Base-by-base conservation (phyloP, 164 flowering plant genomes). In the Chimonanthus praecox region DNA sequence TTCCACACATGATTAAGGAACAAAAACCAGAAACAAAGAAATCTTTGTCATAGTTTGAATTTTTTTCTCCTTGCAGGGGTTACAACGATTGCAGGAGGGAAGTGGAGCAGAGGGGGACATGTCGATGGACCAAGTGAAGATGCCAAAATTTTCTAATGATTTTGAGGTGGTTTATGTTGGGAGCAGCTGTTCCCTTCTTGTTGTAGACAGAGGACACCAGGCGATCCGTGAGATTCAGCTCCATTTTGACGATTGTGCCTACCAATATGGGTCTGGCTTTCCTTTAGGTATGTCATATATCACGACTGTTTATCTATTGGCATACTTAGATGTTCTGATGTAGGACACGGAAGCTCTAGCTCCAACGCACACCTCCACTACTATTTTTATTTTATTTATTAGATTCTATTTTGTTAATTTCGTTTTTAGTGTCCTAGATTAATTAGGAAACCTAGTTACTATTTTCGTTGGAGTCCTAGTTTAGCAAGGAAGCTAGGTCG, bases 51-150 rank as follows among this genome's bases (percentile, higher is more conserved):
- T 66, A 2, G 33, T 16, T 44, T 66, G 68, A 66, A 44, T 45
- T 64, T 6, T 49, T 49, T 43, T 62, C 1, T 73, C 16, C 68
- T 44, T 78, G 68, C 80, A 95, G 98, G 97, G 68, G 92, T 95
- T 68, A 92, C 98, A 74, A 95, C 99, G 43, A 92, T 95, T 80
- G 98, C 99, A 6, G 99, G 99, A 76, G 99, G 98, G 54, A 91
- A 87, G 78, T 80, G 85, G 87, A 81, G 88, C 75, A 83, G 86
- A 48, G 92, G 92, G 49, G 89, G 90, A 6, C 97, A 95, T 84
- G 86, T 85, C 6, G 98, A 93, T 79, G 99, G 99, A 20, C 94
- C 97, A 65, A 92, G 97, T 76, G 98, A 89, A 78, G 99, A 92
- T 83, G 98, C 98, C 64, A 90, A 86, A 86, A 64, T 95, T 95